phyloP scores from a whole-genome alignment of 805 yeast species.

The Maudiozyma pseudohumilis region DNA sequence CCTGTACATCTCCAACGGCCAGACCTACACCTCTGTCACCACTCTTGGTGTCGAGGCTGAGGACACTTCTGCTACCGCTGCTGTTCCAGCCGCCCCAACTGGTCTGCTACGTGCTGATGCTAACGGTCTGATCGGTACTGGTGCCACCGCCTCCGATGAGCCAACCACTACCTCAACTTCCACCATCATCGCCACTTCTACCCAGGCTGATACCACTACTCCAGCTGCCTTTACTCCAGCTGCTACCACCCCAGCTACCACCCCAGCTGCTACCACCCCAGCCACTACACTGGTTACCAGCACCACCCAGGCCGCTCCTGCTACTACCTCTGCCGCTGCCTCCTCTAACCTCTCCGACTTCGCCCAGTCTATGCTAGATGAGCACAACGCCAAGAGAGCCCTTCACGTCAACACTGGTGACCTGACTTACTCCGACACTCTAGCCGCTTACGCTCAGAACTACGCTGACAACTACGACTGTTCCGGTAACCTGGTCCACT shows the following conservation, averaged over 20 bases:
- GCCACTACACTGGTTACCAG: conserved; percentile 2
- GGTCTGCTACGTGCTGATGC: conserved; percentile 3
- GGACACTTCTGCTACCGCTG: conserved; percentile 4
- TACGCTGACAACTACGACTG: conserved; percentile 43
- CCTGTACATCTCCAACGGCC: conserved; percentile 20
- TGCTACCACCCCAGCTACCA: not conserved
- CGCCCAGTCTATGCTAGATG: conserved; percentile 26
- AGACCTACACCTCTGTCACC: conserved; percentile 16
- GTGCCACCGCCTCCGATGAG: conserved; percentile 8
- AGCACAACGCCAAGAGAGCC: conserved; percentile 44
- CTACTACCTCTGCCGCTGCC: conserved; percentile 6
- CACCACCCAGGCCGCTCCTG: conserved; percentile 8
- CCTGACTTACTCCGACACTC: conserved; percentile 40
- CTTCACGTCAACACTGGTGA: conserved; percentile 19
- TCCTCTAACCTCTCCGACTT: conserved; percentile 7
- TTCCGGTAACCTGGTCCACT: conserved; percentile 53
- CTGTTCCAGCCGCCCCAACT: conserved; percentile 10
- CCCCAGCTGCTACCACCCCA: conserved; percentile 4
- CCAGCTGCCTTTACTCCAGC: not conserved
- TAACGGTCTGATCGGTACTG: conserved; percentile 10
- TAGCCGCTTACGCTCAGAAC: conserved; percentile 39
- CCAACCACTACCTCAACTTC: conserved; percentile 32
- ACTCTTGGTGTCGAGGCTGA: conserved; percentile 7
- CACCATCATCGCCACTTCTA: conserved; percentile 7
- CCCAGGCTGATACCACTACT: conserved; percentile 13